Evolutionary conservation across 352 stramenopile genomes (phyloP).

Genomic region (Globisporangium ultimum): DNA sequence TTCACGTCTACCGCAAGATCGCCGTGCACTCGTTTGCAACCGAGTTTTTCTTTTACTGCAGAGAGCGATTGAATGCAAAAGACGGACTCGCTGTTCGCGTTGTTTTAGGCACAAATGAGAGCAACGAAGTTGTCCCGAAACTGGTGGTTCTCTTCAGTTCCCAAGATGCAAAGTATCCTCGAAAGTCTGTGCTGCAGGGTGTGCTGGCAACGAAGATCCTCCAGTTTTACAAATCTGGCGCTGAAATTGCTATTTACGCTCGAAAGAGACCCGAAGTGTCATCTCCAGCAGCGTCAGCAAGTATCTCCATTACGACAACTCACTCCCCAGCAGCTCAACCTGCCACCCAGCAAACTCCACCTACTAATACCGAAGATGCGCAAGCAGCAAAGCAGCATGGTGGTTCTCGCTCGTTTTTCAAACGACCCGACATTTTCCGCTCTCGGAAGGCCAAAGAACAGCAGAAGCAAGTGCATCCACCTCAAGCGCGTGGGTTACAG

Average conservation of each 20-base stretch:
- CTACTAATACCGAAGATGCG: not conserved
- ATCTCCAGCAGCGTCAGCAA: not conserved
- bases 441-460: slow-evolving; percentile 13
- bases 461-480: not conserved
- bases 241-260: slow-evolving; percentile 11
- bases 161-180: slow-evolving; percentile 23
- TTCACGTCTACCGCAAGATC: slow-evolving; percentile 48
- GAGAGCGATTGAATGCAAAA: slow-evolving; percentile 42
- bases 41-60: slow-evolving; percentile 40
- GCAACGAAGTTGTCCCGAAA: not conserved
- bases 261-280: slow-evolving; percentile 13
- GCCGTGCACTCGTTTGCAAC: slow-evolving; percentile 43
- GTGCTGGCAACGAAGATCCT: slow-evolving; percentile 30
- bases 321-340: not conserved
- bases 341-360: not conserved
- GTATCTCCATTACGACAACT: too few species aligned
- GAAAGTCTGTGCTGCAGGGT: slow-evolving; percentile 12
- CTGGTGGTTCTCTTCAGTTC: slow-evolving; percentile 26
- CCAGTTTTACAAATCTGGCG: slow-evolving; percentile 25
- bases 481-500: not conserved
- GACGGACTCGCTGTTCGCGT: slow-evolving; percentile 38
- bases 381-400: slow-evolving; percentile 1
- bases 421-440: slow-evolving; percentile 24
- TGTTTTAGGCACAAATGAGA: not conserved
- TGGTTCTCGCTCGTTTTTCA: slow-evolving; percentile 22